Percentiles rank a stretch among this genome's conserved stretches.
These are phyloP conservation scores for Erythrobasidium yunnanense DNA, from an alignment of 768 basidiomycete species.

Conservation along the genomic window DNA sequence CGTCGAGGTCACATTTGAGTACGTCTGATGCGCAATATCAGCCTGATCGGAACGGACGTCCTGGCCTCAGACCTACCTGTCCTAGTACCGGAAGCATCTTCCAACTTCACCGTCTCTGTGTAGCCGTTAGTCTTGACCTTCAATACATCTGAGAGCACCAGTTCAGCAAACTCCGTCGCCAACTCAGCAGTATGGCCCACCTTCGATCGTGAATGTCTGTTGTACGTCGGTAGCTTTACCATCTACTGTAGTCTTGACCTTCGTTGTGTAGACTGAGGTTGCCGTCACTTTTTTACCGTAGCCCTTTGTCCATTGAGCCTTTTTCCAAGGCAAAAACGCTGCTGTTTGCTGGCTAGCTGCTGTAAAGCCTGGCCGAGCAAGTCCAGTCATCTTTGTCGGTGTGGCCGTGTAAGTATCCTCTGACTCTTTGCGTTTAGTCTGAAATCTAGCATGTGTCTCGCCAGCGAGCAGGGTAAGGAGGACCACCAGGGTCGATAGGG, in stretches of 20 bases:
- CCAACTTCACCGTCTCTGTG: neutral
- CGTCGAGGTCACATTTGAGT: neutral
- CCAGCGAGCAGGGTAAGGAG: too few species aligned
- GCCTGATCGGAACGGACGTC: neutral
- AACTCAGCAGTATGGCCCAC: neutral
- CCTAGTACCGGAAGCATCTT: neutral
- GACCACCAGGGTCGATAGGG: too few species aligned
- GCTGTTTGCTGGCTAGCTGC: neutral
- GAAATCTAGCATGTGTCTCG: too few species aligned
- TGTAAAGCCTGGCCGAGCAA: neutral
- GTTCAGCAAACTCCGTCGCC: neutral
- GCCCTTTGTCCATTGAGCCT: neutral
- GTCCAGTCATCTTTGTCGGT: neutral
- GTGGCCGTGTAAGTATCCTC: neutral
- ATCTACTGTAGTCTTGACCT: neutral
- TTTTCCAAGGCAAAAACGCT: neutral
- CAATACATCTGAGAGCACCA: neutral
- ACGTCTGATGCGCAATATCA: neutral
- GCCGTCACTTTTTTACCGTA: neutral
- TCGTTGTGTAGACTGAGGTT: neutral
- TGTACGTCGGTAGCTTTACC: neutral
- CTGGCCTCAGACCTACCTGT: neutral
- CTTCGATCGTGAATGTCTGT: neutral
- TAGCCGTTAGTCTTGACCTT: neutral
- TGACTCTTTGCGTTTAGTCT: too few species aligned